phyloP scores from a whole-genome alignment of 345 rosid genomes.

The Pistacia vera region DNA sequence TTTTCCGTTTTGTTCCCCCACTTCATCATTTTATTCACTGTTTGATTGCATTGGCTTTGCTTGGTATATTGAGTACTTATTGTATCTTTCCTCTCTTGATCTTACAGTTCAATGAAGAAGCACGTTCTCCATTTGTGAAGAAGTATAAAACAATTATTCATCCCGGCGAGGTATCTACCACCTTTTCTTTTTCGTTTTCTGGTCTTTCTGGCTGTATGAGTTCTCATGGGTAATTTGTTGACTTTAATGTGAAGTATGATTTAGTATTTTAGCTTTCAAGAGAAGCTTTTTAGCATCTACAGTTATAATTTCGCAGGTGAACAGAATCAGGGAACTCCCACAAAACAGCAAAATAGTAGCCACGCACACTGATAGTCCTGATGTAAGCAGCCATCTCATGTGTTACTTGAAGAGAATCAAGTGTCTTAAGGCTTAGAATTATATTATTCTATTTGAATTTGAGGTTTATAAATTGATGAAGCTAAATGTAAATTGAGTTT shows the following conservation, averaged over 20 bases:
- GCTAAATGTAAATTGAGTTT: background rate
- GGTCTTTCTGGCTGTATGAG: background rate
- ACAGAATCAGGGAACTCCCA: constrained; percentile 75
- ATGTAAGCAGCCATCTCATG: constrained; percentile 37
- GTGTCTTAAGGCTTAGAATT: background rate
- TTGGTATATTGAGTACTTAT: constrained; percentile 3
- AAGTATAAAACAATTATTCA: constrained; percentile 66
- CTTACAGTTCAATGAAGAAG: constrained; percentile 63
- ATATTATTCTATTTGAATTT: background rate
- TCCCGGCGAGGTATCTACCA: constrained; percentile 62
- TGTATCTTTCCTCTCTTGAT: constrained; percentile 25
- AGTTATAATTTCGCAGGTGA: constrained; percentile 44
- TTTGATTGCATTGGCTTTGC: background rate
- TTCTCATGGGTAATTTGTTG: background rate
- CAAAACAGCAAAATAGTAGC: constrained; percentile 68
- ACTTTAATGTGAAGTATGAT: background rate
- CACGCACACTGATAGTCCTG: constrained; percentile 69
- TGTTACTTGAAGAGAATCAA: constrained; percentile 9
- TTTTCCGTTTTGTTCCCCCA: background rate
- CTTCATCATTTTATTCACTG: background rate
- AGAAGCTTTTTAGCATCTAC: background rate
- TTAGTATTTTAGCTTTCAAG: background rate
- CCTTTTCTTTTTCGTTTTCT: background rate
- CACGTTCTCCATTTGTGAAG: constrained; percentile 68
- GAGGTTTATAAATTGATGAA: constrained; percentile 11